Evolutionary conservation across 2,329 filamentous ascomycete genomes (phyloP).

Genomic region (Clarireedia sp.): DNA sequence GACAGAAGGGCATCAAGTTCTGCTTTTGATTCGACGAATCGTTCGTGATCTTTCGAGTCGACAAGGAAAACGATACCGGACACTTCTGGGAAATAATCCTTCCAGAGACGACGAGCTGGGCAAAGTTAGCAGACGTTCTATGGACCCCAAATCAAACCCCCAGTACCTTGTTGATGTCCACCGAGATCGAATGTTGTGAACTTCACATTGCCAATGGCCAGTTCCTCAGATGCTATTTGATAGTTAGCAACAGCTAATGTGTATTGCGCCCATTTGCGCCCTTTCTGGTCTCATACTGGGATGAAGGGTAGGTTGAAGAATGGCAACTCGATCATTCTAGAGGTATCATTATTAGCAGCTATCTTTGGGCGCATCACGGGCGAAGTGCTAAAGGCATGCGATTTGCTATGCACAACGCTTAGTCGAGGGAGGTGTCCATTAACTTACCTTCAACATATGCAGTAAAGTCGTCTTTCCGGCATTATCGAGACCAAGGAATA

Average conservation of each 20-base stretch:
- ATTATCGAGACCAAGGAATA: constrained; percentile 90
- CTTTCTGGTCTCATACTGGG: constrained; percentile 51
- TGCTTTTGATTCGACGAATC: constrained; percentile 87
- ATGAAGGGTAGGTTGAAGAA: constrained; percentile 84
- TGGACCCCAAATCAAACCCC: constrained; percentile 13
- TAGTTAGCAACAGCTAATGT: constrained; percentile 21
- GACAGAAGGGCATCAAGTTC: constrained; percentile 91
- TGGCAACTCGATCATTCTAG: constrained; percentile 86
- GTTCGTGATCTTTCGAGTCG: constrained; percentile 94
- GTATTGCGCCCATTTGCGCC: constrained; percentile 2
- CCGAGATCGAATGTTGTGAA: constrained; percentile 94
- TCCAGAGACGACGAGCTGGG: constrained; percentile 83
- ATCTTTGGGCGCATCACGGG: background rate
- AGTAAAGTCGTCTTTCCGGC: constrained; percentile 89
- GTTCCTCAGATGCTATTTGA: constrained; percentile 70
- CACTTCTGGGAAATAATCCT: constrained; percentile 94
- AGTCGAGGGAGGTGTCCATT: background rate
- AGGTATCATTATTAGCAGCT: constrained; percentile 14
- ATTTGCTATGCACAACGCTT: constrained; percentile 1
- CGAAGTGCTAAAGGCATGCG: background rate
- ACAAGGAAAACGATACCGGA: constrained; percentile 96
- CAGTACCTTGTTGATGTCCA: constrained; percentile 79
- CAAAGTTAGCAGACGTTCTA: constrained; percentile 6
- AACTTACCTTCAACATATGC: constrained; percentile 85
- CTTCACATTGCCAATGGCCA: constrained; percentile 85